Evolutionary conservation across 257 asterid genomes (phyloP).

Genomic region (Solanum clarkiae): DNA sequence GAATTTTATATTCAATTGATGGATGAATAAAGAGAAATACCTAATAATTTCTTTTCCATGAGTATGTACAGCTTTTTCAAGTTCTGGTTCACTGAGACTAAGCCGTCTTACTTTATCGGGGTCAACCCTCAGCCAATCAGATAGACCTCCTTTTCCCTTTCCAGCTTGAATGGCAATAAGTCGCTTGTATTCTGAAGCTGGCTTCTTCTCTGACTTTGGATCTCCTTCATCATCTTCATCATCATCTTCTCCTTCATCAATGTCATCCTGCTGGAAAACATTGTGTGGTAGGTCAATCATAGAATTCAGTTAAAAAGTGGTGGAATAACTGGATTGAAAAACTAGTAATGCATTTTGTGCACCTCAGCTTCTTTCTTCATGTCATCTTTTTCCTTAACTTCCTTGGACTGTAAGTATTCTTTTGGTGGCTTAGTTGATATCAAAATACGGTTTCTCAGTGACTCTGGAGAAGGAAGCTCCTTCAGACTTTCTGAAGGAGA

Average conservation of each 20-base stretch:
- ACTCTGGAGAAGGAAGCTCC: slow-evolving; percentile 65
- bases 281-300: background rate
- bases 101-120: slow-evolving; percentile 55
- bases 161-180: slow-evolving; percentile 76
- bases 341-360: background rate
- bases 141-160: slow-evolving; percentile 56
- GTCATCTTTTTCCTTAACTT: slow-evolving; percentile 15
- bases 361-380: slow-evolving; percentile 28
- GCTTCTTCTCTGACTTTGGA: slow-evolving; percentile 17
- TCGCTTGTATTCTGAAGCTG: slow-evolving; percentile 52
- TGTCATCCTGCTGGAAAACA: slow-evolving; percentile 28
- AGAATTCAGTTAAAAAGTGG: background rate
- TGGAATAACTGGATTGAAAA: background rate
- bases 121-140: slow-evolving; percentile 44
- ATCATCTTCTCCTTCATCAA: slow-evolving; percentile 21
- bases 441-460: slow-evolving; percentile 35
- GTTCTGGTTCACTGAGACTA: slow-evolving; percentile 66
- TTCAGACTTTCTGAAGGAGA: slow-evolving; percentile 28
- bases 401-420: slow-evolving; percentile 34
- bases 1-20: background rate
- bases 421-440: slow-evolving; percentile 81
- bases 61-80: slow-evolving; percentile 40
- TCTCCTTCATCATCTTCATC: slow-evolving; percentile 36
- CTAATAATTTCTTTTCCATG: slow-evolving; percentile 42
- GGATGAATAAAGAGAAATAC: slow-evolving; percentile 21